Conservation (phyloP, 805 yeast species). For the Cyberlindnera mississippiensis region DNA sequence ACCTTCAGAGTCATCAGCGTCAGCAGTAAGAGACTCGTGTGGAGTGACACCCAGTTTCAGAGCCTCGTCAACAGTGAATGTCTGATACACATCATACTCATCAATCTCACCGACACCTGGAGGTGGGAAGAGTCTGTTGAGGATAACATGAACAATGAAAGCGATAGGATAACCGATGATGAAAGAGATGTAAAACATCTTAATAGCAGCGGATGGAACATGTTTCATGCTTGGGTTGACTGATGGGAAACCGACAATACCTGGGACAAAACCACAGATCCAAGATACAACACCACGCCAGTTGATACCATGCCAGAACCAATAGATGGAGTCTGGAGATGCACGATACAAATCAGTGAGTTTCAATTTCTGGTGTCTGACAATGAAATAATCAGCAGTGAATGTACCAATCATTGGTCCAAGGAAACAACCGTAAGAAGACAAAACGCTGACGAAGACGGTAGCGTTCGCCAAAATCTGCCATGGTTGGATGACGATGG, state of each 20-base stretch:
- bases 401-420: conserved; percentile 43
- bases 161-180: conserved; percentile 26
- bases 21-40: conserved; percentile 10
- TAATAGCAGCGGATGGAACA: conserved; percentile 26
- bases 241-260: conserved; percentile 38
- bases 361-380: conserved; percentile 37
- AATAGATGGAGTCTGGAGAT: conserved; percentile 35
- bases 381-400: conserved; percentile 33
- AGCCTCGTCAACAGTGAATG: conserved; percentile 34
- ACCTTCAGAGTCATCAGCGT: conserved; percentile 6
- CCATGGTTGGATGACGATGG: conserved; percentile 79
- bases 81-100: conserved; percentile 31
- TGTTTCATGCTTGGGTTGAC: conserved; percentile 28
- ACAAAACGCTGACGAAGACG: conserved; percentile 23
- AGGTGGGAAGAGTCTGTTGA: conserved; percentile 29
- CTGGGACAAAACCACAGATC: conserved; percentile 37
- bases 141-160: conserved; percentile 22
- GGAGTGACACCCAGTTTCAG: conserved; percentile 30
- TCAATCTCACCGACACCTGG: conserved; percentile 30
- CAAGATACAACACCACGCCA: conserved; percentile 39
- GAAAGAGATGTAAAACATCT: conserved; percentile 26
- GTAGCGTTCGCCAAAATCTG: conserved; percentile 26
- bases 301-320: conserved; percentile 41
- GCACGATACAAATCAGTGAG: conserved; percentile 38
- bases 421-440: conserved; percentile 33